Evolutionary conservation across 768 basidiomycete species (phyloP).

Genomic region (Mycena leptocephala): DNA sequence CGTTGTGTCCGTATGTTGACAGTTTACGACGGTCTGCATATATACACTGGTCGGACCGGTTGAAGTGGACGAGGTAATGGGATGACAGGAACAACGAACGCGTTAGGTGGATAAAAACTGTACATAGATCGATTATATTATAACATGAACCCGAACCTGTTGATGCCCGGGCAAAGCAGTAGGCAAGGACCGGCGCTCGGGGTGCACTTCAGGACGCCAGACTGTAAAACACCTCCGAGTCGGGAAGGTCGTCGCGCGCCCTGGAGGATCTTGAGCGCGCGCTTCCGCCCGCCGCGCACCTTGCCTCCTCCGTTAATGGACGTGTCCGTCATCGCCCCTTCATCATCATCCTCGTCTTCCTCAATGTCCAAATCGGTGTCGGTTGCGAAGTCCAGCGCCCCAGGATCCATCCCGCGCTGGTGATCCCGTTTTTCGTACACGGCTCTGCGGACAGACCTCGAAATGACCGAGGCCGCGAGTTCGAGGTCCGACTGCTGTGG

Average conservation of each 20-base stretch:
- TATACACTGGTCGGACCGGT: too few relatives aligned
- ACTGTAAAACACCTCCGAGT: constrained; percentile 88
- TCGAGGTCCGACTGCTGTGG: constrained; percentile 45
- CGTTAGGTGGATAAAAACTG: too few relatives aligned
- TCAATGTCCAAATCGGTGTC: background rate
- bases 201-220: constrained; percentile 60
- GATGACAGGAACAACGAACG: too few relatives aligned
- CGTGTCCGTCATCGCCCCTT: constrained; percentile 47
- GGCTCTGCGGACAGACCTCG: constrained; percentile 70
- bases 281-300: constrained; percentile 68
- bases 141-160: background rate
- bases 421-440: constrained; percentile 82
- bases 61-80: too few relatives aligned
- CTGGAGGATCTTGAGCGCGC: constrained; percentile 80
- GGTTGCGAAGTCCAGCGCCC: constrained; percentile 72
- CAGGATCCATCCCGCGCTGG: constrained; percentile 76
- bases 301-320: constrained; percentile 42
- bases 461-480: constrained; percentile 52
- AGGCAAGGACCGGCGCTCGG: background rate
- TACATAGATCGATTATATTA: constrained; percentile 8
- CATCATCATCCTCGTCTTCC: constrained; percentile 45
- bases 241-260: constrained; percentile 78
- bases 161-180: background rate
- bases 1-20: background rate
- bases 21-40: constrained; percentile 19